phyloP scores from a whole-genome alignment of 805 yeast species.

The Saccharomycopsis sp. region DNA sequence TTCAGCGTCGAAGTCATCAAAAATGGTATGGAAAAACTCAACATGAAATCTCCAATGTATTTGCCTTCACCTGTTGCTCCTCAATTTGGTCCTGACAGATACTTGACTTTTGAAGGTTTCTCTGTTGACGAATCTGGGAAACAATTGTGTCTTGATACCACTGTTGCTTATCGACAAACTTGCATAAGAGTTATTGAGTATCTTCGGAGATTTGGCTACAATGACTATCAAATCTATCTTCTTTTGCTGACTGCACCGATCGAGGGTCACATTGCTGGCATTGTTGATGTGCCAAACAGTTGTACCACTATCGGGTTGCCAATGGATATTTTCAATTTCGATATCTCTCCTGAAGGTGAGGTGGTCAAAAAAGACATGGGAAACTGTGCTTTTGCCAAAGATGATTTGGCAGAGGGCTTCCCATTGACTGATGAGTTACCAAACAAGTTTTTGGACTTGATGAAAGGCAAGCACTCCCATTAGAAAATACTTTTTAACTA shows the following conservation, averaged over 20 bases:
- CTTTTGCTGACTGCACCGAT: slow-evolving; percentile 40
- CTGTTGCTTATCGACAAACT: slow-evolving; percentile 43
- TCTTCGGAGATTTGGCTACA: slow-evolving; percentile 40
- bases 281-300: slow-evolving; percentile 45
- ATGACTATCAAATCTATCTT: slow-evolving; percentile 41
- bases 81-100: slow-evolving; percentile 40
- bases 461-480: slow-evolving; percentile 4
- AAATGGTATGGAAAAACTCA: slow-evolving; percentile 33
- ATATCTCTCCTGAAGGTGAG: slow-evolving; percentile 33
- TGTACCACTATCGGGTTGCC: slow-evolving; percentile 45
- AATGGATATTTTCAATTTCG: slow-evolving; percentile 44
- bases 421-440: slow-evolving; percentile 21
- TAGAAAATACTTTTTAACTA: background rate
- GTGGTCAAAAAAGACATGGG: slow-evolving; percentile 28
- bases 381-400: slow-evolving; percentile 32
- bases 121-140: slow-evolving; percentile 42
- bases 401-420: slow-evolving; percentile 19
- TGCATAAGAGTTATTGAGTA: slow-evolving; percentile 42
- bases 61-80: slow-evolving; percentile 42
- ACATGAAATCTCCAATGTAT: slow-evolving; percentile 38
- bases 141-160: slow-evolving; percentile 38
- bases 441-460: slow-evolving; percentile 17
- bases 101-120: slow-evolving; percentile 44
- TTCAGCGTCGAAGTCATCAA: slow-evolving; percentile 34
- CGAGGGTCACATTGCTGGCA: slow-evolving; percentile 44